phyloP scores from a whole-genome alignment of 257 asterid genomes.

The Ilex asprella region DNA sequence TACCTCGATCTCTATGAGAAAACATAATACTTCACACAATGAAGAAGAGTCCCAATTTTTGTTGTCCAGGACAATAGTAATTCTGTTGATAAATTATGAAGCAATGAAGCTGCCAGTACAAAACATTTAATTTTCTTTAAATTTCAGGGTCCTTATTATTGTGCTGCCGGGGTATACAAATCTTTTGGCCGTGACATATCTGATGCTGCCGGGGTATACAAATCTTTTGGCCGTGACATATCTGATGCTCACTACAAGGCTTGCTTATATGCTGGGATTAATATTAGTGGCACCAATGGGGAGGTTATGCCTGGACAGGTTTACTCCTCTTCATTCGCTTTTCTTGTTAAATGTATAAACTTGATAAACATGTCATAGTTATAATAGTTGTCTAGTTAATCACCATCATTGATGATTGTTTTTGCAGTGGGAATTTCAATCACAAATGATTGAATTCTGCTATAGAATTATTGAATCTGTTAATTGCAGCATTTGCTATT shows the following conservation, averaged over 20 bases:
- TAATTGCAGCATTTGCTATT: no score
- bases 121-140: no score
- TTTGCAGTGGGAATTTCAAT: constrained; percentile 94
- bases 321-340: constrained; percentile 14
- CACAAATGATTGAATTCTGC: no score
- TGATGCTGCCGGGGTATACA: no score
- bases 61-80: neutral
- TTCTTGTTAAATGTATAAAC: neutral
- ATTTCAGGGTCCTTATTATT: no score
- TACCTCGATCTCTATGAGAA: no score
- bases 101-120: no score
- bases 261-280: constrained; percentile 95
- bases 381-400: no score
- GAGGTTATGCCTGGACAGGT: constrained; percentile 99
- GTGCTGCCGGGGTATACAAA: constrained; percentile 92
- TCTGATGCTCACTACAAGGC: constrained; percentile 98
- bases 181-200: no score
- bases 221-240: constrained; percentile 91
- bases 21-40: neutral
- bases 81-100: no score
- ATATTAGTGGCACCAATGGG: constrained; percentile 94
- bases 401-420: constrained; percentile 11
- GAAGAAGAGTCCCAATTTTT: neutral
- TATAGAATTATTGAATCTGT: no score
- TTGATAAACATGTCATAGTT: no score